A percentile compares a stretch with the other conserved stretches of the same genome.
Evolutionary conservation across 345 rosid species (phyloP).

Genomic region (Dovyalis caffra): DNA sequence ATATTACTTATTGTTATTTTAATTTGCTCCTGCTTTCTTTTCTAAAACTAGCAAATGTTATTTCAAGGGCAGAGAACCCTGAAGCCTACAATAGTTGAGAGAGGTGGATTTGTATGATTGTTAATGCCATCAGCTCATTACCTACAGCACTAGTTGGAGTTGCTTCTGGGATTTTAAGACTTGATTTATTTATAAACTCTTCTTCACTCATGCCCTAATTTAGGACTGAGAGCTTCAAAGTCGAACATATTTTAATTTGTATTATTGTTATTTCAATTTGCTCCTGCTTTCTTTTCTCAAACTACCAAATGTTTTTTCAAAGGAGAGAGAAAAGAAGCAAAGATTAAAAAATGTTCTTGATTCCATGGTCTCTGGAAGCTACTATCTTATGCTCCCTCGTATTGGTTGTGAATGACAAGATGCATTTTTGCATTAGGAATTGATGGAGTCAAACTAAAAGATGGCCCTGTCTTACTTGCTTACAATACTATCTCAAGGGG

Average conservation of each 20-base stretch:
- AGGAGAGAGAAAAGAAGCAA: too few relatives aligned
- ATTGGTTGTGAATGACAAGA: not conserved
- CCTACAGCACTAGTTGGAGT: not conserved
- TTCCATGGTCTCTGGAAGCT: not conserved
- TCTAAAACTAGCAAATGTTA: not conserved
- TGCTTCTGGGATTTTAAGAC: not conserved
- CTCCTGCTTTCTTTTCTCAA: not conserved
- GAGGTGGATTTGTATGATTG: not conserved
- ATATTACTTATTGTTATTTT: not conserved
- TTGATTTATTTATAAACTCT: not conserved
- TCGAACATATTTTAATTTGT: too few relatives aligned
- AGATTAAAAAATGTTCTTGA: not conserved
- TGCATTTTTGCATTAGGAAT: conserved; percentile 44
- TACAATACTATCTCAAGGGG: conserved; percentile 83
- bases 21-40: not conserved
- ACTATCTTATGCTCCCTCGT: not conserved
- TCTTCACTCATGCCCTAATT: too few relatives aligned
- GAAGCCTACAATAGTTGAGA: not conserved
- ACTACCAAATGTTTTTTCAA: not conserved
- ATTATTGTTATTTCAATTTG: not conserved
- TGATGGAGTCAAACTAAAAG: conserved; percentile 75
- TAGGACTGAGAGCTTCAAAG: too few relatives aligned
- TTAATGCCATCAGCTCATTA: not conserved
- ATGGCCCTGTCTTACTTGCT: conserved; percentile 68
- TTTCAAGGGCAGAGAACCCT: not conserved